Conservation (phyloP, 257 asterid species). For the Nicotiana obtusifolia region DNA sequence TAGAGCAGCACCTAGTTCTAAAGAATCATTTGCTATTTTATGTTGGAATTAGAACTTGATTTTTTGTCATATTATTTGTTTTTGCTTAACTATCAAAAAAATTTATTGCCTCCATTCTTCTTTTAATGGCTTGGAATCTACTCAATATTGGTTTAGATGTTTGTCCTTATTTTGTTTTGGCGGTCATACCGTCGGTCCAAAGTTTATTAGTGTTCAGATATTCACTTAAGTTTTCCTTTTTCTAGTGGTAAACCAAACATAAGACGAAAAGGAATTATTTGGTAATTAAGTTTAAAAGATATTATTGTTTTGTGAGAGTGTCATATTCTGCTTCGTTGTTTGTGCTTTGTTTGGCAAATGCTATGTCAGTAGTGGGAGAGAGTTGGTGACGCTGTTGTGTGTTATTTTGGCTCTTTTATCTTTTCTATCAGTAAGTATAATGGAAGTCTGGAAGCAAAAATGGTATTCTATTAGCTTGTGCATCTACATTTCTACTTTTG, state of each 20-base stretch:
- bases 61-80: background rate
- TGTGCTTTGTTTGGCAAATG: background rate
- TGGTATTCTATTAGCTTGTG: too few species aligned
- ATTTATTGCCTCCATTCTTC: too few species aligned
- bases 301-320: background rate
- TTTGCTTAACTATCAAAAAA: background rate
- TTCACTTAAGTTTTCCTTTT: background rate
- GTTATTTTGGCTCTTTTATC: background rate
- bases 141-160: background rate
- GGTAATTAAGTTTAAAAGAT: too few species aligned
- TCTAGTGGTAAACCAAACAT: background rate
- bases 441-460: too few species aligned
- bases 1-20: background rate
- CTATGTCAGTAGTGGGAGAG: background rate
- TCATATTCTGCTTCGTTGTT: background rate
- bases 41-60: background rate
- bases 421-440: background rate
- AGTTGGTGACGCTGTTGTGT: background rate
- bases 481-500: too few species aligned
- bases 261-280: background rate
- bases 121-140: background rate
- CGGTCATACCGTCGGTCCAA: background rate
- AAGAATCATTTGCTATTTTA: background rate
- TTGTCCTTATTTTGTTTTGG: background rate
- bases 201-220: background rate